A percentile compares a stretch with the other conserved stretches of the same genome.
phyloP scores from a whole-genome alignment of 2,329 filamentous ascomycete genomes.

The Elsinoe arachidis region DNA sequence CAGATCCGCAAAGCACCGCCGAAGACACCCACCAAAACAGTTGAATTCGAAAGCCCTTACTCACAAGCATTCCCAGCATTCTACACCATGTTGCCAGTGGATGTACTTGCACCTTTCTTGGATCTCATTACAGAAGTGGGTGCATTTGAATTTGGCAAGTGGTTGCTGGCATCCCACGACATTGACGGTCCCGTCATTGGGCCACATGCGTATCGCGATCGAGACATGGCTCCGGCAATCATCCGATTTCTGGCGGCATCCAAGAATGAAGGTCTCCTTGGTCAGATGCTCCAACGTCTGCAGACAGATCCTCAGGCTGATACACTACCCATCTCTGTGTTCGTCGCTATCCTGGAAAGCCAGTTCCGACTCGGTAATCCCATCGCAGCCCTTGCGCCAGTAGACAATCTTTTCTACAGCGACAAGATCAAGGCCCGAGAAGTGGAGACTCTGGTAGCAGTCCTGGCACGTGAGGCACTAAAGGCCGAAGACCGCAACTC shows the following conservation, averaged over 20 bases:
- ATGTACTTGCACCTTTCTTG: slow-evolving; percentile 43
- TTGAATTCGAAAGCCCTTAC: slow-evolving; percentile 24
- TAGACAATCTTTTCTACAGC: slow-evolving; percentile 29
- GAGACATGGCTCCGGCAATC: slow-evolving; percentile 43
- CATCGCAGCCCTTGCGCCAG: slow-evolving; percentile 24
- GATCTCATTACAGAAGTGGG: slow-evolving; percentile 41
- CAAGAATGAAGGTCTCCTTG: slow-evolving; percentile 32
- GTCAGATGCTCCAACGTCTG: slow-evolving; percentile 20
- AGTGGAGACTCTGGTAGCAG: neutral
- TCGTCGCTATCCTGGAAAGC: slow-evolving; percentile 35
- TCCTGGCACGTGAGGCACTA: slow-evolving; percentile 7
- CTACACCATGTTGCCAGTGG: slow-evolving; percentile 37
- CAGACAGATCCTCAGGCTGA: slow-evolving; percentile 12
- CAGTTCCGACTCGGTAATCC: slow-evolving; percentile 35
- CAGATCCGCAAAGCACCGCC: slow-evolving; percentile 14
- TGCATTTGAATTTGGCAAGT: slow-evolving; percentile 43
- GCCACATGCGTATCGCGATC: slow-evolving; percentile 36
- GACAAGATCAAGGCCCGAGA: neutral
- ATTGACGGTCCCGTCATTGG: slow-evolving; percentile 48
- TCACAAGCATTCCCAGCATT: slow-evolving; percentile 37
- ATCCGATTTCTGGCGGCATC: slow-evolving; percentile 47
- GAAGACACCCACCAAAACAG: neutral
- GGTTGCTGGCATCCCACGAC: slow-evolving; percentile 45
- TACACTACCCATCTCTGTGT: slow-evolving; percentile 19
- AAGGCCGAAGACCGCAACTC: neutral